Base-by-base conservation (phyloP, 2,329 filamentous ascomycete genomes). In the Pseudogymnoascus sp. region DNA sequence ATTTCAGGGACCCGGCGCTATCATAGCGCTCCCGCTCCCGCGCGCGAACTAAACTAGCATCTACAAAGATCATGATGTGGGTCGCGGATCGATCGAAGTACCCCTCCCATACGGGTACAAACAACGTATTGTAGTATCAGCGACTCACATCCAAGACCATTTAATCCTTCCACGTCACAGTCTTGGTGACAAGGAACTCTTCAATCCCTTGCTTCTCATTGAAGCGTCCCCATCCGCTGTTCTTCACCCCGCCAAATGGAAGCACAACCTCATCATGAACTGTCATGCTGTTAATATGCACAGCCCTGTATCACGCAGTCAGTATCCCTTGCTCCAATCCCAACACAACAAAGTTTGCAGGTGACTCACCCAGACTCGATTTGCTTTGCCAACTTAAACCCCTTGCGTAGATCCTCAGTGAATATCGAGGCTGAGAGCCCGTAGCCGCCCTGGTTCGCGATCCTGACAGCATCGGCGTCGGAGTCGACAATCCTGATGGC, bases 231-330 rank as follows among this genome's bases (percentile, higher is more conserved):
- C 75, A 82, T 0, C 80, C 80, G 62, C 76, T 79, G 64, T 74
- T 74, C 71, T 81, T 80, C 0, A 74, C 74, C 19, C 80, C 80
- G 14, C 80, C 80, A 66, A 81, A 79, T 7, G 79, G 79, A 42
- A 81, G 68, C 6, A 67, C 69, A 7, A 73, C 68, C 66, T 82
- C 79, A 60, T 82, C 79, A 65, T 81, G 79, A 9, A 81, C 74
- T 12, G 72, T 79, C 78, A 80, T 80, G 9, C 72, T 71, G 66
- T 81, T 82, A 69, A 82, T 80, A 66, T 82, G 79, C 3, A 81
- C 73, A 4, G 79, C 79, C n/a, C 72, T 75, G 60, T 33, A 33
- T 6, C 8, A 33, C 9, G 28, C n/a, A 19, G 28, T 55, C 28
- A 55, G 49, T 14, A 55, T 55, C 9, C 49, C 49, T 55, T 55